phyloP scores from a whole-genome alignment of 177 flowering plant genomes.

The Telopea speciosissima region DNA sequence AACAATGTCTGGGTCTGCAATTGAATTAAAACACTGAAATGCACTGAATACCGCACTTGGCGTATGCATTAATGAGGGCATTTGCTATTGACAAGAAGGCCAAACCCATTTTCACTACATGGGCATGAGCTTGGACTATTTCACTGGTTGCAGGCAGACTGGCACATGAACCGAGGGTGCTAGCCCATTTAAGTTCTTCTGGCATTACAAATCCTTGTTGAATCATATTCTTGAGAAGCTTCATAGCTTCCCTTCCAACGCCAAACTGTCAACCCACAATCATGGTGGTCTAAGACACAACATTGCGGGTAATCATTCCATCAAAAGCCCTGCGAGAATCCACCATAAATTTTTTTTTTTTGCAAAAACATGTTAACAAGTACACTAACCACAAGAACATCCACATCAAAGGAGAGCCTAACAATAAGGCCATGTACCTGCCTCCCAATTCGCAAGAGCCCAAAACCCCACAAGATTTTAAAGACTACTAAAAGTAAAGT shows the following conservation, averaged over 20 bases:
- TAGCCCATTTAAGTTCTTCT: slow-evolving; percentile 56
- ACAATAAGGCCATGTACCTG: slow-evolving; percentile 46
- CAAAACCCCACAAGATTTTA: slow-evolving; percentile 28
- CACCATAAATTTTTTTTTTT: slow-evolving; percentile 22
- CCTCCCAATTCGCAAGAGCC: slow-evolving; percentile 27
- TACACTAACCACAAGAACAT: slow-evolving; percentile 45
- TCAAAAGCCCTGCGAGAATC: slow-evolving; percentile 53
- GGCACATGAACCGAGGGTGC: slow-evolving; percentile 57
- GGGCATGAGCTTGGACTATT: slow-evolving; percentile 43
- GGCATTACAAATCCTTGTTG: slow-evolving; percentile 31
- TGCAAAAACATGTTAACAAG: slow-evolving; percentile 62
- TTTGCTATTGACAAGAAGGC: slow-evolving; percentile 36
- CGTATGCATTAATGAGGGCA: slow-evolving; percentile 50
- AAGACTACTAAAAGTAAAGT: slow-evolving; percentile 50
- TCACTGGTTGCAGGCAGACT: slow-evolving; percentile 33
- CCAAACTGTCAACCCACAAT: slow-evolving; percentile 67
- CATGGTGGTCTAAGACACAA: slow-evolving; percentile 65
- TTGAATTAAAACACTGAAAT: slow-evolving; percentile 26
- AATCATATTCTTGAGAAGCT: slow-evolving; percentile 43
- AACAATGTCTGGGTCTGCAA: slow-evolving; percentile 38
- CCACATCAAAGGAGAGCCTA: slow-evolving; percentile 31
- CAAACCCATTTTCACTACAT: slow-evolving; percentile 32
- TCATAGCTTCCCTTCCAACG: slow-evolving; percentile 46
- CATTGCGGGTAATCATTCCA: slow-evolving; percentile 36
- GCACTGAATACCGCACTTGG: slow-evolving; percentile 48